phyloP scores from a whole-genome alignment of 208 protist genomes.

The Naegleria fowleri region DNA sequence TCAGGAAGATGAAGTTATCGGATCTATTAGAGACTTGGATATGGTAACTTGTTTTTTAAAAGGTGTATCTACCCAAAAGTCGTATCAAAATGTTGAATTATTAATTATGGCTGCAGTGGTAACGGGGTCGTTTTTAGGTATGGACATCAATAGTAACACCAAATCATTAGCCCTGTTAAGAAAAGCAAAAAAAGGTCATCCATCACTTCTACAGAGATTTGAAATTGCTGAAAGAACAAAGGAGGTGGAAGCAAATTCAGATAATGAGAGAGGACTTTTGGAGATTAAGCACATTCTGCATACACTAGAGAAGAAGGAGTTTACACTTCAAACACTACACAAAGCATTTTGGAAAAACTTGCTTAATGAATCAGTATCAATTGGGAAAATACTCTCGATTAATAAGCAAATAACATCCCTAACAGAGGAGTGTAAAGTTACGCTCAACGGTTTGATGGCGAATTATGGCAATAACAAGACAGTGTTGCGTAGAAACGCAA shows the following conservation, averaged over 20 bases:
- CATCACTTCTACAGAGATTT: background rate
- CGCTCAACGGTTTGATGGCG: background rate
- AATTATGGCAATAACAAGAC: background rate
- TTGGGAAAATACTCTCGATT: background rate
- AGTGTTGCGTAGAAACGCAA: background rate
- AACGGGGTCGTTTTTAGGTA: background rate
- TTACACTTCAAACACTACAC: background rate
- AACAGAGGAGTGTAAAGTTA: background rate
- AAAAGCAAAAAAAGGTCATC: background rate
- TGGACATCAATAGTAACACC: background rate
- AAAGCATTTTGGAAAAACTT: background rate
- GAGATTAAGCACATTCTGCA: background rate
- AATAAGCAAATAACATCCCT: background rate
- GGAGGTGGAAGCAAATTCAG: background rate
- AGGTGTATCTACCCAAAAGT: background rate
- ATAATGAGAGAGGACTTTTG: background rate
- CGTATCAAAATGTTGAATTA: background rate
- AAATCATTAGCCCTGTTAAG: background rate
- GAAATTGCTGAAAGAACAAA: background rate
- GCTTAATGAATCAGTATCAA: background rate
- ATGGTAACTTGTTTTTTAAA: background rate
- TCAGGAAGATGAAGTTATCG: background rate
- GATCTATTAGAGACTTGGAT: background rate
- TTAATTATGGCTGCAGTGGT: background rate
- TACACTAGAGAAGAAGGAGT: background rate